Conservation (phyloP, 2,329 filamentous ascomycete genomes). For the Volutella citrinella region DNA sequence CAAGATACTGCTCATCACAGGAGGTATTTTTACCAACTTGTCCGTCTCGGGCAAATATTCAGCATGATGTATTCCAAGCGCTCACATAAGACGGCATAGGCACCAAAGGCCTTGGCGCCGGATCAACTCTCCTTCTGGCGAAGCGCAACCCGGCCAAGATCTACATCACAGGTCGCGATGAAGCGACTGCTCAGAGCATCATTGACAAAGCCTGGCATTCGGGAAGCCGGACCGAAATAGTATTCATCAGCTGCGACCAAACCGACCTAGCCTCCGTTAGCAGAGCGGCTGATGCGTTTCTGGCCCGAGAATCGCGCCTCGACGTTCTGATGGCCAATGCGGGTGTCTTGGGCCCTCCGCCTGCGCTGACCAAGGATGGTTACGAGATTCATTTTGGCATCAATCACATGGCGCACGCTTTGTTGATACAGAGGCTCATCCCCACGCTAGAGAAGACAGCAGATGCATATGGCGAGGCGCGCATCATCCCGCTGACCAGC, state of each 20-base stretch:
- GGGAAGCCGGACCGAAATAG: neutral
- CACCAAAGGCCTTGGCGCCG: neutral
- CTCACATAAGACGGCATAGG: neutral
- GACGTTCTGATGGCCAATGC: constrained; percentile 1
- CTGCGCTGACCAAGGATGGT: neutral
- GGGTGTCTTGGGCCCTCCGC: neutral
- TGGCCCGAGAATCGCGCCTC: constrained; percentile 1
- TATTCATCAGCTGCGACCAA: neutral
- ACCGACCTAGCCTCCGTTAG: neutral
- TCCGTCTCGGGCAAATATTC: neutral
- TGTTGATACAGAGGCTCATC: neutral
- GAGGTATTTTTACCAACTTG: neutral
- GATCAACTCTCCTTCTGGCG: neutral
- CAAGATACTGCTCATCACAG: neutral
- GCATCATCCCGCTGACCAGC: neutral
- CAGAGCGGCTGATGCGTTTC: neutral
- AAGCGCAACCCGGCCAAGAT: neutral
- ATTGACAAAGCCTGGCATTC: neutral
- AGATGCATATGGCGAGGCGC: neutral
- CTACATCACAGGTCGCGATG: neutral
- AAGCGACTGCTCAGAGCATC: neutral
- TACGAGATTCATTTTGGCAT: neutral
- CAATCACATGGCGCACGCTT: neutral
- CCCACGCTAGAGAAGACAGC: neutral
- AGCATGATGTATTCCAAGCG: neutral